phyloP scores from a whole-genome alignment of 148 eudicot genomes.

The Drosera capensis region DNA sequence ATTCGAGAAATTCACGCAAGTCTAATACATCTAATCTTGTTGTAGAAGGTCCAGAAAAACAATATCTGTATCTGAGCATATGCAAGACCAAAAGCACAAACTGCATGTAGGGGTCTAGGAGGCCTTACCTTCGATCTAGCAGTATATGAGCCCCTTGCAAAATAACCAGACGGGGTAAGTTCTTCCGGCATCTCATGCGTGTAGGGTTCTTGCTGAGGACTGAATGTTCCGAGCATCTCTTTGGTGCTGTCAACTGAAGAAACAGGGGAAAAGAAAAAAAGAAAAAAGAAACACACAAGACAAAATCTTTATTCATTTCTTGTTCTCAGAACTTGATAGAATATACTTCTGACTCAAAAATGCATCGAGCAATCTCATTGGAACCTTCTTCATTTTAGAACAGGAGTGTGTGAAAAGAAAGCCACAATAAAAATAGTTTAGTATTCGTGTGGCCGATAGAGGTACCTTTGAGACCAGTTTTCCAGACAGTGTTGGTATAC shows the following conservation, averaged over 20 bases:
- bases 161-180: not conserved
- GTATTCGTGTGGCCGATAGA: not conserved
- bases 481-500: conserved; percentile 68
- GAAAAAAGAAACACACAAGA: too few species aligned
- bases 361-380: too few species aligned
- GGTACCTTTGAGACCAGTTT: conserved; percentile 73
- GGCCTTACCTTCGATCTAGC: conserved; percentile 3
- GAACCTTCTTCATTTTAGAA: not conserved
- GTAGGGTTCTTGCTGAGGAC: conserved; percentile 2
- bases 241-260: conserved; percentile 1
- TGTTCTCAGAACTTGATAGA: not conserved
- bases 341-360: not conserved
- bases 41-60: not conserved
- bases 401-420: not conserved
- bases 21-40: not conserved
- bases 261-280: not conserved
- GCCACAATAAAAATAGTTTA: not conserved
- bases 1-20: not conserved
- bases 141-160: not conserved
- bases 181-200: not conserved
- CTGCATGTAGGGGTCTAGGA: not conserved
- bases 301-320: not conserved
- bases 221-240: not conserved
- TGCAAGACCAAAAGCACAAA: not conserved
- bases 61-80: not conserved